Base-by-base conservation (phyloP, 108 stramenopile genomes). In the Licmophora abbreviata region DNA sequence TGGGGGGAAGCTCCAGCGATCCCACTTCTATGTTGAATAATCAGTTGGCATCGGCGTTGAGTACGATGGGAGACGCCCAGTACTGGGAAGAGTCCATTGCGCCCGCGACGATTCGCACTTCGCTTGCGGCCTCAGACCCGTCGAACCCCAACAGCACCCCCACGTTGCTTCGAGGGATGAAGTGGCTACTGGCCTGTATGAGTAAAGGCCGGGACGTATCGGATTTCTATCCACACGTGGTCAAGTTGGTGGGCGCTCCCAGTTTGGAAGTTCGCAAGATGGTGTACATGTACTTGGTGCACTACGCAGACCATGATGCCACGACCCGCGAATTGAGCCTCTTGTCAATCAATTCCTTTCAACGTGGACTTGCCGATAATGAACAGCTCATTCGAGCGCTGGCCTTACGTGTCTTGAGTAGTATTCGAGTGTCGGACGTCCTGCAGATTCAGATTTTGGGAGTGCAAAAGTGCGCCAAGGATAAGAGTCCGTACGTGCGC, bases 221-320 rank as follows among this genome's bases (percentile, higher is more conserved):
- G 36, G 94, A 98, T 29, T 99, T 97, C 71, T 98, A 96, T 74
- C 81, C 95, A 12, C 92, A 93, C 56, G 97, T 98, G 21, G 97
- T 96, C 52, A 92, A 92, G 54, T 68, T 96, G 42, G 96, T 97
- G 22, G 88, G 92, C 2, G 93, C 73, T 14, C 74, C 69, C 8
- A 77, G 67, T 51, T 66, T 99, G 42, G 97, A 98, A 64, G 87
- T 99, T 10, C 94, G 97, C 20, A 99, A 98, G 71, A 93, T 99
- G 92, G 96, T 97, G 5, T 99, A 98, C 77, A 97, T 96, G 65
- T 99, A 94, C 68, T 73, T 99, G 14, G 91, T 93, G 24, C 88
- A 88, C 51, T 93, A 95, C 67, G 83, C 89, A 38, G 85, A 92
- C 70, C 82, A 95, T 64, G 79, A 96, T 61, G 63, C 75, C 21